Base-by-base conservation (phyloP, 2,329 filamentous ascomycete species). In the Verticillium dahliae region DNA sequence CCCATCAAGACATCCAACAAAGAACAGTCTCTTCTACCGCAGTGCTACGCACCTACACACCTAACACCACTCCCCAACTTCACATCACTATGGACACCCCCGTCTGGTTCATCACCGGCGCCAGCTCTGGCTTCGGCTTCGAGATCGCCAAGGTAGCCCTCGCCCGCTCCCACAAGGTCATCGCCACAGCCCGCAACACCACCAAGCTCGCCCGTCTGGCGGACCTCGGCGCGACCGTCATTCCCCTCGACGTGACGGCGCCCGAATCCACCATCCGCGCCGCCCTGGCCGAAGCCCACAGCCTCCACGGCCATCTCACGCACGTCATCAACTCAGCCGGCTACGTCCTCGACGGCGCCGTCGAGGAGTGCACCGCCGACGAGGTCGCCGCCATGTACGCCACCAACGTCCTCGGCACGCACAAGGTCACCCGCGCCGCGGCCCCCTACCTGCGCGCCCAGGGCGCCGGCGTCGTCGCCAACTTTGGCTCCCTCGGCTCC, bases 61-160 rank as follows among this genome's bases (percentile, higher is more conserved):
- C 27, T 3, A 27, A 27, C 27, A 27, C 3, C 27, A 31, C 27
- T 31, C 27, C 27, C 27, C 27, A 31, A 31, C 27, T 31, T 31
- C 27, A 31, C 10, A 52, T 11, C 45, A 27, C 45, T 18, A 52
- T 52, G 45, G 45, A 52, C 45, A 11, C 45, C 9, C 45, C 18
- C 9, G 75, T 81, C 35, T 85, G 83, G 81, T 78, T 85, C 71
- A 79, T 85, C 67, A 79, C 78, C 11, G 82, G 80, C 33, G 76
- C 76, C 56, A 81, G 80, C 27, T 81, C 77, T 18, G 82, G 83
- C 58, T 80, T 85, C 62, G 83, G 83, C 6, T 71, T 72, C 5
- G 70, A 73, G 6, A 78, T 84, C 34, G 76, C 77, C 35, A 67
- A 74, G 35, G 67, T 72, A 11, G 78, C 81, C 1, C 73, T 85